Percentiles rank a stretch among this genome's conserved stretches.
Evolutionary conservation across 2,329 filamentous ascomycete genomes (phyloP).

Genomic region (Podosphaera xanthii): DNA sequence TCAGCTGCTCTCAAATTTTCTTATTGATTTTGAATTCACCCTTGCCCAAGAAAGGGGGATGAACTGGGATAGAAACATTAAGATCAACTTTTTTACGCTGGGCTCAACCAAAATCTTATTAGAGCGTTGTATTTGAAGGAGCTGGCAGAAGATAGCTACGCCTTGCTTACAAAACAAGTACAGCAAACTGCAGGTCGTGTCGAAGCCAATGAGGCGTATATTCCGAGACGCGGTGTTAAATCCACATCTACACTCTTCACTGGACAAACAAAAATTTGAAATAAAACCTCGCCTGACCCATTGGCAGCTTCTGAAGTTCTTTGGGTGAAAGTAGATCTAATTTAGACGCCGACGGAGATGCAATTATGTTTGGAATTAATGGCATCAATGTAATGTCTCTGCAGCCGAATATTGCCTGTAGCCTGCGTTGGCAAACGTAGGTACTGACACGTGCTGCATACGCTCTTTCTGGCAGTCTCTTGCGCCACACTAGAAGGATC

Average conservation of each 20-base stretch:
- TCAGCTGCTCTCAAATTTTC: not conserved
- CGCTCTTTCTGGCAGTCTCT: no score
- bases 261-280: not conserved
- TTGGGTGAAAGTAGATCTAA: not conserved
- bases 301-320: not conserved
- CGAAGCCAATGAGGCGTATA: not conserved
- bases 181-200: not conserved
- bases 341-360: conserved; percentile 1
- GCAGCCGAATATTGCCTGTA: no score
- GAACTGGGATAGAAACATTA: not conserved
- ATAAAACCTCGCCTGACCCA: not conserved
- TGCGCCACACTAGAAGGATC: no score
- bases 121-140: not conserved
- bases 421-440: no score
- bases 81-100: not conserved
- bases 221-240: not conserved
- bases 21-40: not conserved
- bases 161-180: not conserved
- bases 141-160: not conserved
- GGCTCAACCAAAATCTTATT: not conserved
- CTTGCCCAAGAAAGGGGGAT: not conserved
- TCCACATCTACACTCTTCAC: not conserved
- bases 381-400: no score
- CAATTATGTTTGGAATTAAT: not conserved
- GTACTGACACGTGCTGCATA: no score